Evolutionary conservation across 306 rosid genomes (phyloP).

Genomic region (Argentina anserina): DNA sequence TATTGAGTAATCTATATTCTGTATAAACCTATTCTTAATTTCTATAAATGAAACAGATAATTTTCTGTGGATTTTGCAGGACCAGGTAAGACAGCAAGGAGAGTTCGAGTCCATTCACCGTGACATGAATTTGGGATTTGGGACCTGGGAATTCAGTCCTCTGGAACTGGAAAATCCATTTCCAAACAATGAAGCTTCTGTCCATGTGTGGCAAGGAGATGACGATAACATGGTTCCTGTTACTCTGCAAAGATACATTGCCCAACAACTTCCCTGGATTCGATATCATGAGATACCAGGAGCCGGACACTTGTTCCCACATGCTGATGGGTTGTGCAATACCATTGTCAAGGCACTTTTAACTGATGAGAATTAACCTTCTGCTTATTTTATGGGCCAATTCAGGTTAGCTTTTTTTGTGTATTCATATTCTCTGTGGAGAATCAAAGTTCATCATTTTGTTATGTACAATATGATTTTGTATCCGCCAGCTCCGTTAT

Average conservation of each 20-base stretch:
- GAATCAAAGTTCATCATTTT: slow-evolving; percentile 22
- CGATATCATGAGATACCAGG: slow-evolving; percentile 76
- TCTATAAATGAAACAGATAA: background rate
- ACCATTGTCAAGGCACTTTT: slow-evolving; percentile 49
- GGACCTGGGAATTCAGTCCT: slow-evolving; percentile 84
- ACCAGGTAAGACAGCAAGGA: slow-evolving; percentile 63
- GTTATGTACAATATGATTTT: slow-evolving; percentile 19
- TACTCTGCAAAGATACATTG: slow-evolving; percentile 52
- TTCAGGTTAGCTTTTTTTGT: slow-evolving; percentile 10
- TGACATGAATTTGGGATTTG: slow-evolving; percentile 59
- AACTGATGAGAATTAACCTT: slow-evolving; percentile 30
- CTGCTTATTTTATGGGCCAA: slow-evolving; percentile 11
- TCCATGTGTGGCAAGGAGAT: slow-evolving; percentile 91
- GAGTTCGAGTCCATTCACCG: slow-evolving; percentile 53
- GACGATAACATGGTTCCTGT: slow-evolving; percentile 62
- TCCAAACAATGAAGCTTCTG: slow-evolving; percentile 58
- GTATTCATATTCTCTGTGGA: slow-evolving; percentile 15
- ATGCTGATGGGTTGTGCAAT: slow-evolving; percentile 46
- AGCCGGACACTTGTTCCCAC: slow-evolving; percentile 60
- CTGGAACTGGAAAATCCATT: slow-evolving; percentile 70
- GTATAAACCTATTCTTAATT: background rate
- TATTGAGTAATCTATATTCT: background rate
- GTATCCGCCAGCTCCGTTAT: background rate
- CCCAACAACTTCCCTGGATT: slow-evolving; percentile 70
- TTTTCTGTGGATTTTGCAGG: slow-evolving; percentile 42